Base-by-base conservation (phyloP, 2,329 filamentous ascomycete species). In the Pseudopyricularia javanii region DNA sequence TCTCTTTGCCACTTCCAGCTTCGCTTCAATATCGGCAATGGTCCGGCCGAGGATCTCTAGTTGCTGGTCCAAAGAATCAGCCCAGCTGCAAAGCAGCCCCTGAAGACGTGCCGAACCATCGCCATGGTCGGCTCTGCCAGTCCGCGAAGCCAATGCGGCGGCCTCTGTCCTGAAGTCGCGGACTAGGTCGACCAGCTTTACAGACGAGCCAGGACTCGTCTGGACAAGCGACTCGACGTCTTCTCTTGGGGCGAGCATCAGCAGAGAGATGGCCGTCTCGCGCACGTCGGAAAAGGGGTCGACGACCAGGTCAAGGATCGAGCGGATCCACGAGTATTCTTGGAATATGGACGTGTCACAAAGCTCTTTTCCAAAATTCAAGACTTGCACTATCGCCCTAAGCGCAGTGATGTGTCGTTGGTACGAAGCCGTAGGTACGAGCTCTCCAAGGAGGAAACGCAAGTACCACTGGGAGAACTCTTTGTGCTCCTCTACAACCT, bases 251-350 rank as follows among this genome's bases (percentile, higher is more conserved):
- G 79, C 70, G n/a, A 78, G 60, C 51, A 70, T 72, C 28, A 86
- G 59, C 2, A 82, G 68, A 2, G 66, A 66, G 0, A 74, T 70
- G 3, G 81, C 75, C 35, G 70, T 67, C 45, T 78, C 80, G 58
- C 91, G 78, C 4, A 97, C 86, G 65, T 98, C 93, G 54, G 97
- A 93, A 61, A 95, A 98, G 0, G 91, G 88, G 60, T 98, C 88
- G 62, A 95, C 74, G 7, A 95, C 68, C 22, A 95, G 77, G 64
- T 95, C 89, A 14, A 91, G 70, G 7, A 97, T 70, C 4, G 83
- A 72, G 49, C 85, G 74, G 11, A 80, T 67, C 70, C 85, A 80
- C 0, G 66, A 72, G 3, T 60, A 58, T 48, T 79, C 74, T 12
- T 63, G 63, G 15, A 68, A 65, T 3, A 69, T 58, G 5, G 63